Base-by-base conservation (phyloP, 257 asterid genomes). In the Solanum megistacrolobum region DNA sequence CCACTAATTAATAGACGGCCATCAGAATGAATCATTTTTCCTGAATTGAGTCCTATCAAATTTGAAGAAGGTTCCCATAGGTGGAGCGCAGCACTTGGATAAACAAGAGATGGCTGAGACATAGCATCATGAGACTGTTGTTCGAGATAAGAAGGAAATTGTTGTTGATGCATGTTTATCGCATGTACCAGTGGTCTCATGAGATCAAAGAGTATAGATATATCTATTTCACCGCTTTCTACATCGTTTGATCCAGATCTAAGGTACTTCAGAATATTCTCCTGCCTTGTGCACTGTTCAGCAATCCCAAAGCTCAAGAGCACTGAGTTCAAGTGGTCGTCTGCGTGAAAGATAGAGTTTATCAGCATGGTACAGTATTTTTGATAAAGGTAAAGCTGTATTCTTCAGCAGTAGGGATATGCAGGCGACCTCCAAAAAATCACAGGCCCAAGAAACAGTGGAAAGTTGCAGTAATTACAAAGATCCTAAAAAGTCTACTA, bases 261-360 rank as follows among this genome's bases (percentile, higher is more conserved):
- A 14, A 97, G 94, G 69, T 92, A 90, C 91, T 95, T 94, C 93
- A 90, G 36, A 89, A 94, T 89, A 87, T 88, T 92, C 89, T 95
- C 98, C 7, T 90, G 95, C 88, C 86, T 89, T 73, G 87, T 83
- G 87, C 93, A 93, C 62, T 93, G 95, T 52, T 94, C 96, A 1
- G 93, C 94, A 87, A 95, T 91, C 87, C 96, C 96, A 73, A 88
- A 88, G 92, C 96, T 89, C 41, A 95, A 91, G 84, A 39, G 91
- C 84, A 86, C 87, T 2, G 93, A 89, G 68, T 89, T 92, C 62
- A 91, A 92, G 68, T 88, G 88, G 66, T 90, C 41, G 60, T 91
- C 99, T 93, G 94, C 86, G 41, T 81, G 87, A 86, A 87, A 83
- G 36, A 32, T 12, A 39, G n/a, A 43, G 13, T 29, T 21, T 32